phyloP scores from a whole-genome alignment of 2,329 filamentous ascomycete genomes.

The Orbilia oligospora region DNA sequence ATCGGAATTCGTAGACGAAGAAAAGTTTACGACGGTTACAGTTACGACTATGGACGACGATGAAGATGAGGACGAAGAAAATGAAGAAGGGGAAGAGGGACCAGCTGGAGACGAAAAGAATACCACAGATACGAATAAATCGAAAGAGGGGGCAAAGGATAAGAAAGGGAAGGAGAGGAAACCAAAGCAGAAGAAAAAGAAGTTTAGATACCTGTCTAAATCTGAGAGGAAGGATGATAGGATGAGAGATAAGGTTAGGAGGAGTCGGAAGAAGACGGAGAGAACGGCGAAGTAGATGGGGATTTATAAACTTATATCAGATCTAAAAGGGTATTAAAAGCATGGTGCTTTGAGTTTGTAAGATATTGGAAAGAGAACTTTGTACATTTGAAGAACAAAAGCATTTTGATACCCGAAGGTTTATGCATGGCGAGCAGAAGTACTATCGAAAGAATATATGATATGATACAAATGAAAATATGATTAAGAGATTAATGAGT shows the following conservation, averaged over 20 bases:
- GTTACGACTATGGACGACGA: slow-evolving; percentile 86
- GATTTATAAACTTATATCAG: neutral
- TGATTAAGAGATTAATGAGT: slow-evolving; percentile 13
- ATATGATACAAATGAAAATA: slow-evolving; percentile 30
- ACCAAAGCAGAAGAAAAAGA: slow-evolving; percentile 86
- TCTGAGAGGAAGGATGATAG: slow-evolving; percentile 78
- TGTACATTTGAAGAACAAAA: slow-evolving; percentile 17
- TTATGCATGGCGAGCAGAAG: neutral
- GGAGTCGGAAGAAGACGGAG: slow-evolving; percentile 72
- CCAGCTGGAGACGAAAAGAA: slow-evolving; percentile 64
- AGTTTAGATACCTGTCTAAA: slow-evolving; percentile 94
- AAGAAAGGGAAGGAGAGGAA: slow-evolving; percentile 68
- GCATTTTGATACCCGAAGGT: slow-evolving; percentile 6
- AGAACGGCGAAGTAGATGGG: slow-evolving; percentile 17
- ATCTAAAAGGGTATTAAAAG: neutral
- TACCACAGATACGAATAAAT: slow-evolving; percentile 61
- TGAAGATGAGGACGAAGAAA: slow-evolving; percentile 66
- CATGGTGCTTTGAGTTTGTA: neutral
- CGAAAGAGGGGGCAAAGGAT: slow-evolving; percentile 65
- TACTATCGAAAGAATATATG: neutral
- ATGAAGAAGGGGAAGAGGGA: slow-evolving; percentile 65
- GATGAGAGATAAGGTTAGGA: slow-evolving; percentile 77
- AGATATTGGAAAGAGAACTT: slow-evolving; percentile 19
- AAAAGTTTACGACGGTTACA: slow-evolving; percentile 94
- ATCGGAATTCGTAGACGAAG: slow-evolving; percentile 96